Conservation (phyloP, 2,329 filamentous ascomycete species). For the Neoascochyta sp. region DNA sequence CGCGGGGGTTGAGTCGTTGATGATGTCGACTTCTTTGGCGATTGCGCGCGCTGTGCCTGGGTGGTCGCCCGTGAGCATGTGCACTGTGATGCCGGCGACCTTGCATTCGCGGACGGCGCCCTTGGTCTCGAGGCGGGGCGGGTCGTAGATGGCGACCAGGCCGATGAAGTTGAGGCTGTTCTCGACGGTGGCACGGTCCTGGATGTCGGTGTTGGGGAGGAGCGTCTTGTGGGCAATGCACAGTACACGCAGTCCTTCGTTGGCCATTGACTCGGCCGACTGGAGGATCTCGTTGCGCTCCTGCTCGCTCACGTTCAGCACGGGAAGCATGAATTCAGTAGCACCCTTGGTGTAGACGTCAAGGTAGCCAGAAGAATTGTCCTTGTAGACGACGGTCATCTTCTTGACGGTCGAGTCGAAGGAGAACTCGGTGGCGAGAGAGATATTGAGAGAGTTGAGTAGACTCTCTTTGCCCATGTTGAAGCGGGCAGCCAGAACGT, state of each 20-base stretch:
- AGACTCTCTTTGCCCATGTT: conserved; percentile 34
- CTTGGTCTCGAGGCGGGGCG: conserved; percentile 76
- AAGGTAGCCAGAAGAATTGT: conserved; percentile 24
- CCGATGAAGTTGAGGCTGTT: conserved; percentile 68
- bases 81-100: conserved; percentile 47
- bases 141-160: conserved; percentile 83
- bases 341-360: conserved; percentile 41
- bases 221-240: conserved; percentile 38
- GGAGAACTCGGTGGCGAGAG: conserved; percentile 37
- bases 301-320: conserved; percentile 28
- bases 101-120: conserved; percentile 47
- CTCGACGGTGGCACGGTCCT: conserved; percentile 60
- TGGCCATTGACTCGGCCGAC: conserved; percentile 36
- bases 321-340: conserved; percentile 36
- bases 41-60: conserved; percentile 47
- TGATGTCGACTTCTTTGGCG: conserved; percentile 46
- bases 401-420: conserved; percentile 42
- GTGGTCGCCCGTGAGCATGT: conserved; percentile 50
- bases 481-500: conserved; percentile 40
- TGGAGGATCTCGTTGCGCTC: conserved; percentile 27
- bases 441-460: conserved; percentile 23
- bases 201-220: conserved; percentile 24
- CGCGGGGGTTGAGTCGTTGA: conserved; percentile 22
- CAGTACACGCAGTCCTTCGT: conserved; percentile 38
- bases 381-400: conserved; percentile 40